phyloP scores from a whole-genome alignment of 2,329 filamentous ascomycete genomes.

The Aspergillus transmontanensis region DNA sequence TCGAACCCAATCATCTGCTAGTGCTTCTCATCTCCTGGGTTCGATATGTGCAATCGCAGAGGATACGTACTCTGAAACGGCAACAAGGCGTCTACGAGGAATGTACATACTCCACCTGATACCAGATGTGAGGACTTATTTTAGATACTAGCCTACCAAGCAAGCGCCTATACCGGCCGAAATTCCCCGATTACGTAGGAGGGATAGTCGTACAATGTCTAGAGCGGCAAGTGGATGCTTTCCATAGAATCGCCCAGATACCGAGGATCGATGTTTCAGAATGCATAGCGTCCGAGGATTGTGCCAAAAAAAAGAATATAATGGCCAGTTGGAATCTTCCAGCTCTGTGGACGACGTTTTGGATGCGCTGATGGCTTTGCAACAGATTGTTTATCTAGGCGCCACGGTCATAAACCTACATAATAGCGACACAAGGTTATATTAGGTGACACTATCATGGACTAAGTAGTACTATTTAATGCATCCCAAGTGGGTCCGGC shows the following conservation, averaged over 20 bases:
- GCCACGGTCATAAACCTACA: background rate
- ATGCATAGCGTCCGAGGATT: background rate
- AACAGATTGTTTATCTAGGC: background rate
- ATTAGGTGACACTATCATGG: background rate
- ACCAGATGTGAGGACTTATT: background rate
- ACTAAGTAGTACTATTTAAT: background rate
- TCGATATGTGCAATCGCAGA: too few relatives aligned
- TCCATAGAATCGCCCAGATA: background rate
- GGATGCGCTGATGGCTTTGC: background rate
- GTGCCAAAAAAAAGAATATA: background rate
- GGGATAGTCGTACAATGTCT: too few relatives aligned
- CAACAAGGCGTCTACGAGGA: background rate
- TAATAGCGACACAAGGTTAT: background rate
- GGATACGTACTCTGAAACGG: too few relatives aligned
- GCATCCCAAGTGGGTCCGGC: background rate
- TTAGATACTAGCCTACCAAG: background rate
- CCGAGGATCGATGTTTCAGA: background rate
- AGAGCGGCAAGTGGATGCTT: too few relatives aligned
- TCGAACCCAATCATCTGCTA: background rate
- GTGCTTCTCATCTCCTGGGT: too few relatives aligned
- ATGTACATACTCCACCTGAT: background rate
- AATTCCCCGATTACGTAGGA: too few relatives aligned
- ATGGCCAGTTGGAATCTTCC: background rate
- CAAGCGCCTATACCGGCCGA: too few relatives aligned
- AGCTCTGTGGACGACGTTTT: background rate